Conservation (phyloP, 352 stramenopile species). For the Halophytophthora polymorphica region DNA sequence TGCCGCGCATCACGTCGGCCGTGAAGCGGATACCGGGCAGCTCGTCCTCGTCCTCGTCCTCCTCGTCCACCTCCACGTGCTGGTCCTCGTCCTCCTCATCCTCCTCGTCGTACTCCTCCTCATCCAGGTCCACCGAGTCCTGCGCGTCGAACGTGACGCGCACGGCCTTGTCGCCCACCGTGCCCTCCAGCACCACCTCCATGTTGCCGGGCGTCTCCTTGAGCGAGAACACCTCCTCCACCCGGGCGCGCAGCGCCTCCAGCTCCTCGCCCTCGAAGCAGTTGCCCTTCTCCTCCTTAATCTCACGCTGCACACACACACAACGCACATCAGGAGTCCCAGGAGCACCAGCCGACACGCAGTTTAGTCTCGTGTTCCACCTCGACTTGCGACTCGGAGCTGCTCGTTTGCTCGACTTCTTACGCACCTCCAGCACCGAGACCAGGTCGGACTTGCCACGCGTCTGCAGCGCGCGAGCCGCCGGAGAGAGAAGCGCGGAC, state of each 20-base stretch:
- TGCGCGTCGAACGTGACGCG: constrained; percentile 81
- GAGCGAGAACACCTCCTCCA: constrained; percentile 66
- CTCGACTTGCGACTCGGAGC: constrained; percentile 1
- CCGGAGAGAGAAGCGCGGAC: constrained; percentile 16
- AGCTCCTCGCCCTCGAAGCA: constrained; percentile 75
- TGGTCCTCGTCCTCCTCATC: constrained; percentile 34
- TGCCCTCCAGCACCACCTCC: constrained; percentile 58
- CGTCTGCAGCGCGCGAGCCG: constrained; percentile 35
- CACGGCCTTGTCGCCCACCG: constrained; percentile 51
- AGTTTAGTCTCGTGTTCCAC: constrained; percentile 3
- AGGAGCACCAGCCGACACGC: neutral
- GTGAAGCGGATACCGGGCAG: constrained; percentile 77
- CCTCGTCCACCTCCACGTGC: constrained; percentile 32
- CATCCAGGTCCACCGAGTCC: constrained; percentile 68
- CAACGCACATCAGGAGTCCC: neutral
- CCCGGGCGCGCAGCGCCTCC: constrained; percentile 60
- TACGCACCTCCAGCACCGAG: constrained; percentile 36
- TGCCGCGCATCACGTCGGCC: constrained; percentile 65
- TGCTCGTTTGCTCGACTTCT: too few species aligned
- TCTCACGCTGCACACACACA: constrained; percentile 48
- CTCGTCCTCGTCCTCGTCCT: constrained; percentile 67
- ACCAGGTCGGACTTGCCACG: constrained; percentile 54
- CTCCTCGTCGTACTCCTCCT: constrained; percentile 52
- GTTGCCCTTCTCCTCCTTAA: constrained; percentile 83
- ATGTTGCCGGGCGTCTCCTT: constrained; percentile 59